Percentiles rank a stretch among this genome's conserved stretches.
These are phyloP conservation scores for Geranomyces variabilis DNA, from an alignment of 192 early-diverging fungal genomes.

Conservation along the genomic window DNA sequence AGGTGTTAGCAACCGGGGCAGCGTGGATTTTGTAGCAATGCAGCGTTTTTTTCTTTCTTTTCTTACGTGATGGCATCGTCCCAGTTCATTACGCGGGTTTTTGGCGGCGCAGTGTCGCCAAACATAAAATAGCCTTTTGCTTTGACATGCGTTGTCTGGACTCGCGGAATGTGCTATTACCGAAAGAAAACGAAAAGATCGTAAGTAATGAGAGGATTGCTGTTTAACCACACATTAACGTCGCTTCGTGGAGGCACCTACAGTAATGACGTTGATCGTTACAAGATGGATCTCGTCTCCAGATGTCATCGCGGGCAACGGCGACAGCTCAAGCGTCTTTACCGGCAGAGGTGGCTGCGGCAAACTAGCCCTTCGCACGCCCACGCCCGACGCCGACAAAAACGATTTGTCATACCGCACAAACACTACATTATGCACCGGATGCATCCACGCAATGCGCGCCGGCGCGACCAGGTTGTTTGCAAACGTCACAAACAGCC, in stretches of 20 bases:
- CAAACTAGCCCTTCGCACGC: slow-evolving; percentile 23
- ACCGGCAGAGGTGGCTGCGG: slow-evolving; percentile 53
- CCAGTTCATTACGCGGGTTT: slow-evolving; percentile 39
- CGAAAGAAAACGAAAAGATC: background rate
- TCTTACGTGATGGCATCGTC: slow-evolving; percentile 42
- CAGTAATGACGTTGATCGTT: slow-evolving; percentile 40
- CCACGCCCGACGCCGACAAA: slow-evolving; percentile 45
- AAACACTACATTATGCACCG: slow-evolving; percentile 80
- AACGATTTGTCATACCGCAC: slow-evolving; percentile 77
- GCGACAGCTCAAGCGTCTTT: slow-evolving; percentile 27
- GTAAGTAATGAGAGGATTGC: background rate
- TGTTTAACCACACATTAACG: too few relatives aligned
- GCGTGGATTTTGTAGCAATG: too few relatives aligned
- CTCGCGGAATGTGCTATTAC: slow-evolving; percentile 34
- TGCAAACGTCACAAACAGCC: slow-evolving; percentile 78
- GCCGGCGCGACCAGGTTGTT: slow-evolving; percentile 81
- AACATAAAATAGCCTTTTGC: slow-evolving; percentile 43
- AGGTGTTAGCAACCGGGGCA: background rate
- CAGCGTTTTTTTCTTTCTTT: too few relatives aligned
- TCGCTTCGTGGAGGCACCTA: too few relatives aligned
- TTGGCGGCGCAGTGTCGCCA: slow-evolving; percentile 35
- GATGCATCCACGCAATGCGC: slow-evolving; percentile 77
- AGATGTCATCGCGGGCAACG: slow-evolving; percentile 33
- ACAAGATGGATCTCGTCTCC: slow-evolving; percentile 37
- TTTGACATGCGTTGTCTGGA: slow-evolving; percentile 39